Conservation (phyloP, 208 protist genomes). For the Leptomonas seymouri region DNA sequence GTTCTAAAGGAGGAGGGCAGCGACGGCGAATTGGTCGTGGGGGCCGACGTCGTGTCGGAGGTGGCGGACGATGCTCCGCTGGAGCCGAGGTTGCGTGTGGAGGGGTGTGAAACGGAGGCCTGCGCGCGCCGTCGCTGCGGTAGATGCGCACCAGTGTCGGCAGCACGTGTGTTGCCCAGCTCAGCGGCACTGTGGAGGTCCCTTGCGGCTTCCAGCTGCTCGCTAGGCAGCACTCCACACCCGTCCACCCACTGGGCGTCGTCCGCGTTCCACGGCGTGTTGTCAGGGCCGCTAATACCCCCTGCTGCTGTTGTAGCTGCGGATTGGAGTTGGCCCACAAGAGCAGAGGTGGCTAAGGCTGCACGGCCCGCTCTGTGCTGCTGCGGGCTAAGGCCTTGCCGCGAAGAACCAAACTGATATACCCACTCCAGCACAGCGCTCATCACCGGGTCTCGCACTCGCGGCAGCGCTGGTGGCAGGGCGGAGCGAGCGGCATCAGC, state of each 20-base stretch:
- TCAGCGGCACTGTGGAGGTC: too few species aligned
- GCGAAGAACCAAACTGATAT: conserved; percentile 41
- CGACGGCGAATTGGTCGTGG: not conserved
- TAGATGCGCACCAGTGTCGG: too few species aligned
- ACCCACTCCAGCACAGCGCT: conserved; percentile 82
- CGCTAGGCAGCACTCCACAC: not conserved
- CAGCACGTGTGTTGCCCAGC: too few species aligned
- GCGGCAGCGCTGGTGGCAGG: conserved; percentile 8
- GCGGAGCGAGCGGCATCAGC: not conserved
- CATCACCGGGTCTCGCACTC: conserved; percentile 68
- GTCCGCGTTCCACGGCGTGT: not conserved
- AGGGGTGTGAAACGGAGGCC: not conserved
- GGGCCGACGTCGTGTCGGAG: conserved; percentile 9
- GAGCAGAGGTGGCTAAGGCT: not conserved
- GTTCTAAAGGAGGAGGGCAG: conserved; percentile 18
- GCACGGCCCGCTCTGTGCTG: not conserved
- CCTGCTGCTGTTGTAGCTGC: not conserved
- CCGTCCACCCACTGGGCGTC: not conserved
- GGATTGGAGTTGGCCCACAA: not conserved
- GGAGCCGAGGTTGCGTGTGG: conserved; percentile 30
- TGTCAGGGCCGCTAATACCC: not conserved
- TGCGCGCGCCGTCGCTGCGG: not conserved
- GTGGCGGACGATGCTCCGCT: not conserved
- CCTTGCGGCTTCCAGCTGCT: not conserved
- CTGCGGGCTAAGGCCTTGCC: not conserved